phyloP scores from a whole-genome alignment of 768 basidiomycete species.

The Pleurotus platypus region DNA sequence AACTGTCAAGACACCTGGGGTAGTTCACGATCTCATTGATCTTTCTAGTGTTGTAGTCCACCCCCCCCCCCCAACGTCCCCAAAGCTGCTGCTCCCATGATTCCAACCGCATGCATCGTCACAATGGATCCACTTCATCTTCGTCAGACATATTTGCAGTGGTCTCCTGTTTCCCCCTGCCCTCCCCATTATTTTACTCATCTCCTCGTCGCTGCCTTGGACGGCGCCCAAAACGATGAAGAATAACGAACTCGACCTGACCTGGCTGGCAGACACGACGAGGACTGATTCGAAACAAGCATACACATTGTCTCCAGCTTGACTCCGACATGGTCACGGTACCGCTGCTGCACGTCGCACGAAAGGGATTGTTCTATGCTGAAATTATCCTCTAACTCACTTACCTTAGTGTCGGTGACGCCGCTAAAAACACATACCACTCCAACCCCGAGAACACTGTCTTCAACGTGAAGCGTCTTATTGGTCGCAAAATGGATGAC shows the following conservation, averaged over 20 bases:
- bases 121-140: conserved; percentile 34
- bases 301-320: conserved; percentile 8
- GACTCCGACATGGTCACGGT: conserved; percentile 12
- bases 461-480: conserved; percentile 95
- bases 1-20: too few species aligned
- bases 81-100: neutral
- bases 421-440: conserved; percentile 94
- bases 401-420: conserved; percentile 72
- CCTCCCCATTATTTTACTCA: neutral
- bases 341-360: conserved; percentile 29
- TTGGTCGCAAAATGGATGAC: conserved; percentile 84
- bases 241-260: conserved; percentile 2
- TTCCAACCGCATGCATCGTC: conserved; percentile 28
- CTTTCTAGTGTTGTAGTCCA: too few species aligned
- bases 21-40: too few species aligned
- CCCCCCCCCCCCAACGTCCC: neutral
- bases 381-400: conserved; percentile 4
- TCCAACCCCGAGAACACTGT: conserved; percentile 91
- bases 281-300: neutral
- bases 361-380: conserved; percentile 34
- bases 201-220: neutral
- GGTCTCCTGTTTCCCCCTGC: conserved; percentile 11
- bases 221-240: conserved; percentile 1
- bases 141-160: conserved; percentile 40
- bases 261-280: neutral